Evolutionary conservation across 202 grass and related monocot genomes (phyloP), one percentile per base, ranked within the genome.

Genomic region (Zoysia matrella): DNA sequence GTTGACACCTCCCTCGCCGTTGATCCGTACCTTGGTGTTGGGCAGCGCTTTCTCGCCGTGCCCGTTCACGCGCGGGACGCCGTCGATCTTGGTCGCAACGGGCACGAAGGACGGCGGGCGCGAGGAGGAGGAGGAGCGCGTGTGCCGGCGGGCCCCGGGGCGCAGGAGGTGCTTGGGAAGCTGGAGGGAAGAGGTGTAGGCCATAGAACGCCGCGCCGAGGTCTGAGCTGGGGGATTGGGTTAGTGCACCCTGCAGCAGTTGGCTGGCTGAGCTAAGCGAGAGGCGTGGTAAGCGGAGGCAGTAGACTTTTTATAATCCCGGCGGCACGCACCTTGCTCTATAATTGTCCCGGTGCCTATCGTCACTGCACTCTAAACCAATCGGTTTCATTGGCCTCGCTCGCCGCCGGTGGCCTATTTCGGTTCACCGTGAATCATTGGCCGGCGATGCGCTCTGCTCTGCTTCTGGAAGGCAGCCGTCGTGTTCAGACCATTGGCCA

Each of bases 171-270:
- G 85, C 80, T 90, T 92, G 52, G 88, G 84, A 73, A 92, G 85
- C 60, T 88, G 67, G 82, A 94, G 84, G 30, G 86, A 88, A 68
- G 87, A 87, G 71, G 92, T 73, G 75, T 70, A 95, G 54, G 87
- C 92, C 92, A 95, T 95, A 86, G 83, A 93, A 90, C 68, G 62
- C 66, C 57, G 71, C 14, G 39, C 9, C 5, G 30, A 8, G 47
- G 11, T 48, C 44, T 68, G 12, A 57, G 52, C 43, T 67, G 11
- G 49, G 44, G 16, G 11, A 57, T 61, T 54, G 64, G 60, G 22
- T 72, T 56, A 50, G 55, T 50, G 52, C 72, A 13, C 30, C 16
- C 8, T 0, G 65, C 13, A 13, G 15, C 13, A 7, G 53, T 2
- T 39, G 41, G 14, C 44, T 52, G 48, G 13, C 50, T 16, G 43